A percentile compares a stretch with the other conserved stretches of the same genome.
Evolutionary conservation across 805 yeast genomes (phyloP).

Genomic region (Dipodascopsis uninucleata): DNA sequence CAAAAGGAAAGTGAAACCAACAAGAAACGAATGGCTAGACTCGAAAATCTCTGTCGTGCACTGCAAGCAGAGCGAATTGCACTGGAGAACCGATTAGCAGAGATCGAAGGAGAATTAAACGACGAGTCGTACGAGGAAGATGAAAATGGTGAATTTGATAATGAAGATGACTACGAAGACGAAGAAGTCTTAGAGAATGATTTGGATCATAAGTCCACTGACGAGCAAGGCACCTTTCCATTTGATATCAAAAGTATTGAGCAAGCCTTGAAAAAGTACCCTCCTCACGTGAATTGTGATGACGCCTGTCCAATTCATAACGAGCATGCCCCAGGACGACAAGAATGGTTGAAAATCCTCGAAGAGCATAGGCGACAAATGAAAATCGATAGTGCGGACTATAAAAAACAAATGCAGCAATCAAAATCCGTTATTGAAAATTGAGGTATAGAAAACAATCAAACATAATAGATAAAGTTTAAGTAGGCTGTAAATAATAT

Average conservation of each 20-base stretch:
- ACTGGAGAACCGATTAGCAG: constrained; percentile 17
- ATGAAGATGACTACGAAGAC: constrained; percentile 11
- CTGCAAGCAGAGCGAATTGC: constrained; percentile 23
- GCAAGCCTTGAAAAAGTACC: constrained; percentile 7
- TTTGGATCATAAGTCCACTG: background rate
- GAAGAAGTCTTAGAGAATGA: too few relatives aligned
- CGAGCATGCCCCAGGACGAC: constrained; percentile 9
- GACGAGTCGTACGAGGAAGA: constrained; percentile 18
- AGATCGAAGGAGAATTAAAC: constrained; percentile 17
- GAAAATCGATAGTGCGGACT: constrained; percentile 15
- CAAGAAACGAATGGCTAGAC: constrained; percentile 18
- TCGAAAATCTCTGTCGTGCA: constrained; percentile 23
- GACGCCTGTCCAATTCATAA: constrained; percentile 19
- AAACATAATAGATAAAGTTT: background rate
- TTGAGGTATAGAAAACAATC: too few relatives aligned
- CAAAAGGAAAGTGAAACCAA: constrained; percentile 18
- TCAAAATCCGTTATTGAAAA: too few relatives aligned
- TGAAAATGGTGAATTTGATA: constrained; percentile 12
- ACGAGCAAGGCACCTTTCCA: constrained; percentile 1
- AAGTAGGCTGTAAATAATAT: background rate
- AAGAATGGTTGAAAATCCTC: constrained; percentile 9
- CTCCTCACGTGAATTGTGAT: constrained; percentile 14
- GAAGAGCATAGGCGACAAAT: constrained; percentile 17
- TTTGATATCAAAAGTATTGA: constrained; percentile 8
- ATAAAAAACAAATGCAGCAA: constrained; percentile 10